Conservation (phyloP, 202 grass and related monocot species). For the Carex arenaria region DNA sequence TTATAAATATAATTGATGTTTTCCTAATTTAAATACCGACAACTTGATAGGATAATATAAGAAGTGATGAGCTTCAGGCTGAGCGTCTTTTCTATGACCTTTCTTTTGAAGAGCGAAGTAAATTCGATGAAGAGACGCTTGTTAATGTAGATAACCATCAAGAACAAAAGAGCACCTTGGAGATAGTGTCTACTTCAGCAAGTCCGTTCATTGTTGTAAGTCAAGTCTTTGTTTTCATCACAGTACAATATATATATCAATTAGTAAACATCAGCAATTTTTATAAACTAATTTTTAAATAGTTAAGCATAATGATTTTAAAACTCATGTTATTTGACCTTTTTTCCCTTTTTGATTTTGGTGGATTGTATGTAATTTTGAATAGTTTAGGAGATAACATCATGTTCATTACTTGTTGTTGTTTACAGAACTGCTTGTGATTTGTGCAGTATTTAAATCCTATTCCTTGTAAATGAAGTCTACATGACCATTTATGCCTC, state of each 20-base stretch:
- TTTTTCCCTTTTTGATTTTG: background rate
- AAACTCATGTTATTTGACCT: background rate
- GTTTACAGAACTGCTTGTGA: background rate
- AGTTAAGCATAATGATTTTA: background rate
- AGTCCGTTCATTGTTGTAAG: constrained; percentile 12
- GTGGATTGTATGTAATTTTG: background rate
- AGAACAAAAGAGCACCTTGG: background rate
- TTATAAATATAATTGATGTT: background rate
- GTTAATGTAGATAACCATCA: constrained; percentile 8
- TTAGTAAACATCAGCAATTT: background rate
- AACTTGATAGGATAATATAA: constrained; percentile 5
- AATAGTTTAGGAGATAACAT: too few species aligned
- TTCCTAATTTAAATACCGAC: background rate
- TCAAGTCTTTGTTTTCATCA: background rate
- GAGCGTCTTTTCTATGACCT: constrained; percentile 10
- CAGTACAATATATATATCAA: background rate
- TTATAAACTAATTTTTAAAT: background rate
- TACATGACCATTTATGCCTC: background rate
- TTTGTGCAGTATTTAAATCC: background rate
- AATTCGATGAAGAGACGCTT: constrained; percentile 20
- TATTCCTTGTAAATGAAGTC: background rate
- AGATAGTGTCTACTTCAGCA: background rate
- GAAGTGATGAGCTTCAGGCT: background rate
- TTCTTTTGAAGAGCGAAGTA: constrained; percentile 19
- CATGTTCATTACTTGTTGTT: background rate